These are phyloP conservation scores for Heliocybe sulcata DNA, from an alignment of 1,284 basidiomycete species.

Conservation along the genomic window DNA sequence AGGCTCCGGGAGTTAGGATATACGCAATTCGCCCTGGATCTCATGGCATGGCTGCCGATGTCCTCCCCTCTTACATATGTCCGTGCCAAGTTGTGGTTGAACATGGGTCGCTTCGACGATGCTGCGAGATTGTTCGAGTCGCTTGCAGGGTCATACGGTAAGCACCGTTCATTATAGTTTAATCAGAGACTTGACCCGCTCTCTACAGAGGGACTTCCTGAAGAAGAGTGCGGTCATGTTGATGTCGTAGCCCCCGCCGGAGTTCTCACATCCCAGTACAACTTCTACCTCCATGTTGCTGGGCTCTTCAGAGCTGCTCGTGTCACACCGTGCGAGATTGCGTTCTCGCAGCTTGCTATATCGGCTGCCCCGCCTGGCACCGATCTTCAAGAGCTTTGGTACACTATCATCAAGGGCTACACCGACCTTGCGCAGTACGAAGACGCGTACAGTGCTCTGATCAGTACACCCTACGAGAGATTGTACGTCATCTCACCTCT, in stretches of 20 bases:
- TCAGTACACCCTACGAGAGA: constrained; percentile 65
- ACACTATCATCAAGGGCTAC: constrained; percentile 70
- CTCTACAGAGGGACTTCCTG: not conserved
- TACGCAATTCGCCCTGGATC: constrained; percentile 51
- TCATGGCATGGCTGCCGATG: constrained; percentile 69
- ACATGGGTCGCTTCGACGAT: constrained; percentile 68
- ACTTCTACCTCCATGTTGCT: constrained; percentile 76
- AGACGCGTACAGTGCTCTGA: constrained; percentile 77
- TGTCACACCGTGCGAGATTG: constrained; percentile 55
- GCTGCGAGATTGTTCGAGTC: constrained; percentile 67
- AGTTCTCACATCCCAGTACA: constrained; percentile 32
- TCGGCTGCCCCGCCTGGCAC: constrained; percentile 48
- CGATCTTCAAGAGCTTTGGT: constrained; percentile 68
- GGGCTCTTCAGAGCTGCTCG: constrained; percentile 60
- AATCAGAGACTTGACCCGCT: not conserved
- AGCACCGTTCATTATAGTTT: constrained; percentile 16
- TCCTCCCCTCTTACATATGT: constrained; percentile 75
- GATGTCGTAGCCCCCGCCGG: not conserved
- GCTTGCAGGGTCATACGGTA: constrained; percentile 75
- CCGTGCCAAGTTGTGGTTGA: constrained; percentile 59
- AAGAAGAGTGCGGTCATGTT: not conserved
- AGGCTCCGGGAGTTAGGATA: constrained; percentile 62
- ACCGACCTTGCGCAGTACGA: constrained; percentile 72
- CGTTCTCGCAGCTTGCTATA: constrained; percentile 73
- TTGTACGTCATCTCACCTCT: constrained; percentile 46